Evolutionary conservation across 495 filamentous ascomycete species (phyloP).

Genomic region (Podospora anserina): DNA sequence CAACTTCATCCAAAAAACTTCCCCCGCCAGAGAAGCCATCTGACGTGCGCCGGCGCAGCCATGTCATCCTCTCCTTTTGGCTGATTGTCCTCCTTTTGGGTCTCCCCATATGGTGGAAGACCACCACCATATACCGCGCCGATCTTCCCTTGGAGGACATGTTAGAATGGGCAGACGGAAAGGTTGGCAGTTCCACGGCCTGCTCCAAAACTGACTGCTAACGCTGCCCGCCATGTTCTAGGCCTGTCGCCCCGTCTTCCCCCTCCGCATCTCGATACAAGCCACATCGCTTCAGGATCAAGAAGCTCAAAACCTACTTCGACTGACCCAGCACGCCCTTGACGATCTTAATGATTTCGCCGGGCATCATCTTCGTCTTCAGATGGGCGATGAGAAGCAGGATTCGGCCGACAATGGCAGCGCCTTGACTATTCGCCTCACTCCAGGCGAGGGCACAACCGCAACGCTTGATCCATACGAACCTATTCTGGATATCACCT

Average conservation of each 20-base stretch:
- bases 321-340: slow-evolving; percentile 81
- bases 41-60: slow-evolving; percentile 62
- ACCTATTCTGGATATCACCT: slow-evolving; percentile 73
- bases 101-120: slow-evolving; percentile 93
- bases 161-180: slow-evolving; percentile 90
- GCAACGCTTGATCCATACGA: slow-evolving; percentile 64
- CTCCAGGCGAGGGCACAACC: slow-evolving; percentile 59
- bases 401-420: slow-evolving; percentile 41
- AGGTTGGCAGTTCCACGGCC: slow-evolving; percentile 51
- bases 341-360: slow-evolving; percentile 91
- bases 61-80: slow-evolving; percentile 89
- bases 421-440: slow-evolving; percentile 67
- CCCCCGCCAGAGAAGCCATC: slow-evolving; percentile 75
- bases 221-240: slow-evolving; percentile 31
- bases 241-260: slow-evolving; percentile 86
- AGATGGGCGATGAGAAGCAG: slow-evolving; percentile 35
- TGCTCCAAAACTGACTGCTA: slow-evolving; percentile 5
- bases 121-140: slow-evolving; percentile 91
- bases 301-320: slow-evolving; percentile 74
- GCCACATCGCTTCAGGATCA: slow-evolving; percentile 61
- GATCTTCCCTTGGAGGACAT: slow-evolving; percentile 79
- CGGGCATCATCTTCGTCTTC: slow-evolving; percentile 80
- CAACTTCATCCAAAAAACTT: slow-evolving; percentile 29
- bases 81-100: slow-evolving; percentile 77
- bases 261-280: slow-evolving; percentile 75